Evolutionary conservation across 768 basidiomycete genomes (phyloP), one percentile per base, ranked within the genome.

Genomic region (Porphyrellus cyaneotinctus): DNA sequence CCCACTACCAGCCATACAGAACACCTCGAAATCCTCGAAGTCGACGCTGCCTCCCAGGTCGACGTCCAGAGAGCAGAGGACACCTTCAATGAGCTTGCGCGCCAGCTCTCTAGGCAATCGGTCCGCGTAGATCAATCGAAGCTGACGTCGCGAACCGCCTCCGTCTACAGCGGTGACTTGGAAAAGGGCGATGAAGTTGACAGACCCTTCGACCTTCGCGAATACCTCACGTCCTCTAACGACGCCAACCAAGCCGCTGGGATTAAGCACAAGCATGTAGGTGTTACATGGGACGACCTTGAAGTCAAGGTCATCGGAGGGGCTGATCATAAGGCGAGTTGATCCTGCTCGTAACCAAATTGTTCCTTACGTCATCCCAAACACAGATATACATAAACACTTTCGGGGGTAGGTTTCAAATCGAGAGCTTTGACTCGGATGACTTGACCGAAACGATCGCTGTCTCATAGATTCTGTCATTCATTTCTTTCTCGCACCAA

Each of bases 241-340:
- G 84, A 87, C 58, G 81, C 82, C 2, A 76, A 81, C 46, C 78
- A 87, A 49, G 64, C 68, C 18, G 84, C 84, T 2, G 87, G 87
- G 15, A 83, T 88, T 42, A 79, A 78, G 52, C 82, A 84, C 60
- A 89, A 89, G 63, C 83, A 85, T 54, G 85, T 89, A 10, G 86
- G 86, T 30, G 82, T 90, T 23, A 80, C 81, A 23, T 90, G 88
- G 88, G 78, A 86, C 47, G 75, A 84, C 58, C 70, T 90, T 1
- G 72, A 81, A 52, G 87, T 88, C 30, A 72, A 80, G 7, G 84
- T 82, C 30, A 52, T 75, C 5, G 87, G 84, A 18, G 79, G 78
- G 13, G 61, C 70, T 12, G 74, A 79, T 64, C 74, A 71, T 64
- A 88, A 87, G 74, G 86, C 79, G 43, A 38, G 72, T 53, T 28